Evolutionary conservation across 768 basidiomycete genomes (phyloP).

Genomic region (Leucosporidium scottii): DNA sequence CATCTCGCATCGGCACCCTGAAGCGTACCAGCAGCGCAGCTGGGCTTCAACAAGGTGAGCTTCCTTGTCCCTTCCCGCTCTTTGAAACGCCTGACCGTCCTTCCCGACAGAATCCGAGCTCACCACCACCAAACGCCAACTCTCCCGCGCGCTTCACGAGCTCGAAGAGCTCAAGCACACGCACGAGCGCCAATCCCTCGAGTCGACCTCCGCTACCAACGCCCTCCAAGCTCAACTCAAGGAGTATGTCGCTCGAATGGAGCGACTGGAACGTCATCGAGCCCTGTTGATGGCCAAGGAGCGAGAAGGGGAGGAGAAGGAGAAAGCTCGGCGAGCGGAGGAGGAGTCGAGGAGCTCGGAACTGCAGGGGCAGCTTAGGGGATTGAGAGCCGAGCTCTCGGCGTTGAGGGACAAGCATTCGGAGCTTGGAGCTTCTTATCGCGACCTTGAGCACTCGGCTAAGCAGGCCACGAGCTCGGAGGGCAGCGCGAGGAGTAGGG

Average conservation of each 20-base stretch:
- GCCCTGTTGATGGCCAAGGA: slow-evolving; percentile 28
- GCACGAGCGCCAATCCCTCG: slow-evolving; percentile 17
- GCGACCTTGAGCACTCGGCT: slow-evolving; percentile 25
- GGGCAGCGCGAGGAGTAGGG: slow-evolving; percentile 9
- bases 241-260: slow-evolving; percentile 10
- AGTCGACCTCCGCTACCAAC: not conserved
- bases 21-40: slow-evolving; percentile 21
- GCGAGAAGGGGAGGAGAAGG: slow-evolving; percentile 19
- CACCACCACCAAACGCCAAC: slow-evolving; percentile 23
- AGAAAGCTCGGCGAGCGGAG: not conserved
- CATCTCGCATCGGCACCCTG: not conserved
- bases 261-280: slow-evolving; percentile 29
- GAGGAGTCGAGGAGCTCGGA: not conserved
- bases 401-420: slow-evolving; percentile 11
- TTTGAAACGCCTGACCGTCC: not conserved
- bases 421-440: slow-evolving; percentile 12
- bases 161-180: slow-evolving; percentile 22
- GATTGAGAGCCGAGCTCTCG: not conserved
- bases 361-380: slow-evolving; percentile 6
- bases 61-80: too few species aligned
- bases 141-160: slow-evolving; percentile 20
- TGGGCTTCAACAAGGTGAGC: slow-evolving; percentile 18
- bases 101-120: slow-evolving; percentile 17
- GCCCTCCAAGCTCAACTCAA: slow-evolving; percentile 14
- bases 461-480: slow-evolving; percentile 15